phyloP scores from a whole-genome alignment of 2,329 filamentous ascomycete genomes.

The Fusarium citri region DNA sequence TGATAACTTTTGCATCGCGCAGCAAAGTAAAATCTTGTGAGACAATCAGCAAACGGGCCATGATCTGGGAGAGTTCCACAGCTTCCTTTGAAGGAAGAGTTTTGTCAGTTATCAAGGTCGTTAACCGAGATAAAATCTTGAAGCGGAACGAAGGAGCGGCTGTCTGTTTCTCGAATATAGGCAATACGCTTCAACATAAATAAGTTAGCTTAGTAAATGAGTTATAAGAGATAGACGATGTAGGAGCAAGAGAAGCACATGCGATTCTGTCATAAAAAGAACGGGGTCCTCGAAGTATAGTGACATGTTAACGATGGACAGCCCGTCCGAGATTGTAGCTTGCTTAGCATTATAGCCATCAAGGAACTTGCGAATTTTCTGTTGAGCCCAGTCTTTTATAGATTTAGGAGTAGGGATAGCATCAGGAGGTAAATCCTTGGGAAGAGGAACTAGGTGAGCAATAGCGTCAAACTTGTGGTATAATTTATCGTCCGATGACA shows the following conservation, averaged over 20 bases:
- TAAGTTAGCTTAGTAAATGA: constrained; percentile 2
- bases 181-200: constrained; percentile 4
- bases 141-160: constrained; percentile 11
- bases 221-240: too few species aligned
- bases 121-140: constrained; percentile 16
- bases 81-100: background rate
- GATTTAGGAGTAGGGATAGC: background rate
- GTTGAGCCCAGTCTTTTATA: constrained; percentile 28
- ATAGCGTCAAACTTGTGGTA: constrained; percentile 6
- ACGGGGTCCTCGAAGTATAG: constrained; percentile 27
- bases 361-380: background rate
- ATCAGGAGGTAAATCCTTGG: background rate
- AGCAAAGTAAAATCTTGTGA: constrained; percentile 1
- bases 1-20: background rate
- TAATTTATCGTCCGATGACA: background rate
- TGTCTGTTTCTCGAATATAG: constrained; percentile 4
- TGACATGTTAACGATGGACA: constrained; percentile 23
- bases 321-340: constrained; percentile 17
- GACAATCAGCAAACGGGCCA: background rate
- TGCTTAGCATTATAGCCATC: background rate
- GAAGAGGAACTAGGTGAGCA: constrained; percentile 6
- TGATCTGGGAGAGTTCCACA: background rate
- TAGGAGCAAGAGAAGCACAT: background rate
- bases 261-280: constrained; percentile 19
- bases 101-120: background rate